Evolutionary conservation across 2,329 filamentous ascomycete genomes (phyloP).

Genomic region (Pseudovirgaria hyperparasitica): DNA sequence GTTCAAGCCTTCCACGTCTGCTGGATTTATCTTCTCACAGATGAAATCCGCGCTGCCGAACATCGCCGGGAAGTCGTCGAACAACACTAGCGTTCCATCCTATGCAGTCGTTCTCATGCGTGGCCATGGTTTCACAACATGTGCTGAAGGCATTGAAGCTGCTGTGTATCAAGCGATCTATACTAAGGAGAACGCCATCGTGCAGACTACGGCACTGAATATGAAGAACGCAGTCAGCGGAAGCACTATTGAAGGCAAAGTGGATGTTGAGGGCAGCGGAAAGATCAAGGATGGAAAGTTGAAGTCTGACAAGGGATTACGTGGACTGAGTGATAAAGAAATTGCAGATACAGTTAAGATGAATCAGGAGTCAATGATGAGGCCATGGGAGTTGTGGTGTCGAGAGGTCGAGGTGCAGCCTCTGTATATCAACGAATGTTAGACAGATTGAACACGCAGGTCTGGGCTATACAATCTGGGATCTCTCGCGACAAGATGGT

Average conservation of each 20-base stretch:
- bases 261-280: conserved; percentile 24
- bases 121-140: conserved; percentile 32
- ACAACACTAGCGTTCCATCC: conserved; percentile 19
- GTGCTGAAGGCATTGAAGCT: conserved; percentile 29
- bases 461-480: no score
- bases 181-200: conserved; percentile 25
- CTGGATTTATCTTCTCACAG: conserved; percentile 25
- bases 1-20: conserved; percentile 24
- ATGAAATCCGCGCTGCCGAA: conserved; percentile 23
- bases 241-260: conserved; percentile 24
- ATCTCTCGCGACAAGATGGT: no score
- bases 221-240: conserved; percentile 22
- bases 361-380: conserved; percentile 18
- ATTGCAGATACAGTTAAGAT: conserved; percentile 27
- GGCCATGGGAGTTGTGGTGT: conserved; percentile 32
- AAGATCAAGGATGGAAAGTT: conserved; percentile 28
- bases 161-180: conserved; percentile 33
- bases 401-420: conserved; percentile 26
- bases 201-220: conserved; percentile 25
- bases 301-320: conserved; percentile 28
- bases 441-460: no score
- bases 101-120: conserved; percentile 28
- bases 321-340: conserved; percentile 30
- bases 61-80: conserved; percentile 16
- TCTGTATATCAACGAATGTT: conserved; percentile 28